A percentile compares a stretch with the other conserved stretches of the same genome.
These are phyloP conservation scores for Epichloe elymi DNA, from an alignment of 2,329 filamentous ascomycete species.

Conservation along the genomic window DNA sequence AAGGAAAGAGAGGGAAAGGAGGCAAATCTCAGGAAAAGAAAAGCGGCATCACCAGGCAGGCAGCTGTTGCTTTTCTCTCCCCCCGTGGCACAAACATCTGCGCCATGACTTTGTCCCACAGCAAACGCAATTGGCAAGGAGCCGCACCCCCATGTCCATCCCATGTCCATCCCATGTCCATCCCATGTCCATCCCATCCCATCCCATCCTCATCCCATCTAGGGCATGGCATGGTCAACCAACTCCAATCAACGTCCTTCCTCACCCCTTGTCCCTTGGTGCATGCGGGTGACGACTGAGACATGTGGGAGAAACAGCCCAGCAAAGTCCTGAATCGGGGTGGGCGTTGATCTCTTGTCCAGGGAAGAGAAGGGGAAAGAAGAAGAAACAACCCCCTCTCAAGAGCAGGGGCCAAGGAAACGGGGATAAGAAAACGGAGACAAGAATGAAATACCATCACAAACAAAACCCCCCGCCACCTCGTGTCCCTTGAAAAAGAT, in stretches of 20 bases:
- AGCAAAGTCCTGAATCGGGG: background rate
- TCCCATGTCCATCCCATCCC: background rate
- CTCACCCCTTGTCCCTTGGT: conserved; percentile 1
- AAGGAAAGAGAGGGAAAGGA: background rate
- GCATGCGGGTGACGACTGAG: conserved; percentile 4
- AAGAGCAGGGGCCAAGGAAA: background rate
- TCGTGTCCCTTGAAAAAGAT: background rate
- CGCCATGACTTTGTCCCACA: background rate
- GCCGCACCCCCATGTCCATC: background rate
- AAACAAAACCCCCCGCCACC: background rate
- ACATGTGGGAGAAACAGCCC: conserved; percentile 1
- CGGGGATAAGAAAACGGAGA: background rate
- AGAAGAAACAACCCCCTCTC: no score
- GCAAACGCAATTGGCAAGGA: background rate
- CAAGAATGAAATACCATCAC: background rate
- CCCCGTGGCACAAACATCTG: background rate
- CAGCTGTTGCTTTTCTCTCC: background rate
- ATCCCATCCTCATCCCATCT: background rate
- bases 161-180: background rate
- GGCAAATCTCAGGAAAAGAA: background rate
- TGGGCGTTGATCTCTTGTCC: no score
- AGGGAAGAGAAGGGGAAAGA: no score
- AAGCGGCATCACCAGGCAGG: background rate
- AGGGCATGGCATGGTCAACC: no score
- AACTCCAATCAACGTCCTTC: background rate